Evolutionary conservation across 352 stramenopile species (phyloP).

Genomic region (Globisporangium acanthophoron): DNA sequence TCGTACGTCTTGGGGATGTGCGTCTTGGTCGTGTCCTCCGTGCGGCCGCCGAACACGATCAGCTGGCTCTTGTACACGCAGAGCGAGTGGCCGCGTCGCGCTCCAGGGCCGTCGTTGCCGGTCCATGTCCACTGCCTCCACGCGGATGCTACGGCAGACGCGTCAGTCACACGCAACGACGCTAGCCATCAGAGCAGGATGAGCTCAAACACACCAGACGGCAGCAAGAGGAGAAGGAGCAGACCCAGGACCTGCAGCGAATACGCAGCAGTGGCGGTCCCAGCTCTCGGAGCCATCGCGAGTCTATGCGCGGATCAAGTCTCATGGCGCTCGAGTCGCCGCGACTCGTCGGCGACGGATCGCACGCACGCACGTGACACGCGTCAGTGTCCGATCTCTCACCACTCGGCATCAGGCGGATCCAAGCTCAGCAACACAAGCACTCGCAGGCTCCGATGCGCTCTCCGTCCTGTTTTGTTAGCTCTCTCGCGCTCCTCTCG

Average conservation of each 20-base stretch:
- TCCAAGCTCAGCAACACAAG: too few species aligned
- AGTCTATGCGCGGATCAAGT: not conserved
- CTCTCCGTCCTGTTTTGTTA: not conserved
- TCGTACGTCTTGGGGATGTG: constrained; percentile 93
- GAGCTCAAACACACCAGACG: not conserved
- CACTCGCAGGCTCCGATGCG: too few species aligned
- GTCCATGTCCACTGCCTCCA: constrained; percentile 88
- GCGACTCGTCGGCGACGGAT: not conserved
- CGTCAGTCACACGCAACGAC: not conserved
- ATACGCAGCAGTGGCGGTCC: not conserved
- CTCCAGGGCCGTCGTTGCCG: constrained; percentile 47
- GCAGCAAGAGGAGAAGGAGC: not conserved
- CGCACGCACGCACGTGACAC: too few species aligned
- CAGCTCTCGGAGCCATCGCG: not conserved
- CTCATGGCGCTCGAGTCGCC: not conserved
- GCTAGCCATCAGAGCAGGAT: too few species aligned
- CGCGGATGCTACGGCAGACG: constrained; percentile 8
- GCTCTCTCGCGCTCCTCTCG: not conserved
- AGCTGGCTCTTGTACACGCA: constrained; percentile 76
- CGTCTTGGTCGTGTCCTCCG: constrained; percentile 77
- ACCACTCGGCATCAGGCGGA: too few species aligned
- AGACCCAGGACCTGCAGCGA: not conserved
- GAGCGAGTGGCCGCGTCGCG: constrained; percentile 83
- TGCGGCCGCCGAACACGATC: constrained; percentile 92
- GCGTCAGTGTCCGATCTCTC: too few species aligned